A percentile compares a stretch with the other conserved stretches of the same genome.
These are phyloP conservation scores for Geosmithia putterillii DNA, from an alignment of 2,329 filamentous ascomycete species.

Conservation along the genomic window DNA sequence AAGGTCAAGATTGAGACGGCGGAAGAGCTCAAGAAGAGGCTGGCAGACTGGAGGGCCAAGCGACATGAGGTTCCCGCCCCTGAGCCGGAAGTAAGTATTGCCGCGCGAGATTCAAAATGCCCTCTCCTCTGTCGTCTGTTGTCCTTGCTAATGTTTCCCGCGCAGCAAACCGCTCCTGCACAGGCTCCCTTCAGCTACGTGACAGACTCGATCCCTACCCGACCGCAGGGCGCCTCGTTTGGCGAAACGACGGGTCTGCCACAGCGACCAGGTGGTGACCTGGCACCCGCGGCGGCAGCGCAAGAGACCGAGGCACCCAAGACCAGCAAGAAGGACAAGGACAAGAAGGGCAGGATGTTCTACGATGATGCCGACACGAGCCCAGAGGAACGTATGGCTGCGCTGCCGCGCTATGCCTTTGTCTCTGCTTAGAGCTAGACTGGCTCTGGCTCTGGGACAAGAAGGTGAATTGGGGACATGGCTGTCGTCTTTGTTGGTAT, in stretches of 20 bases:
- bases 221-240: conserved; percentile 27
- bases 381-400: conserved; percentile 82
- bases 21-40: conserved; percentile 66
- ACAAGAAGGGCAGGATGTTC: conserved; percentile 60
- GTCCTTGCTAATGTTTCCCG: too few relatives aligned
- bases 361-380: conserved; percentile 72
- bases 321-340: conserved; percentile 51
- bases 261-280: conserved; percentile 26
- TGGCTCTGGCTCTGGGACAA: not conserved
- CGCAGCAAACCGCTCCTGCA: conserved; percentile 9
- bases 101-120: too few relatives aligned
- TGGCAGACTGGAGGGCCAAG: conserved; percentile 60
- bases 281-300: conserved; percentile 27
- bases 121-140: too few relatives aligned
- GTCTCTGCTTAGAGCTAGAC: conserved; percentile 1
- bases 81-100: conserved; percentile 31
- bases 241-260: conserved; percentile 24
- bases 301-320: conserved; percentile 31
- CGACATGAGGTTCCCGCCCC: conserved; percentile 28
- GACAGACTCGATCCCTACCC: conserved; percentile 30
- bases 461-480: too few relatives aligned
- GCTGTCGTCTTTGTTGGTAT: not conserved
- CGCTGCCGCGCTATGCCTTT: conserved; percentile 63
- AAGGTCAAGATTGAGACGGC: conserved; percentile 63
- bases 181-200: conserved; percentile 19